Base-by-base conservation (phyloP, 129 eudicot species). In the Flaveria trinervia region DNA sequence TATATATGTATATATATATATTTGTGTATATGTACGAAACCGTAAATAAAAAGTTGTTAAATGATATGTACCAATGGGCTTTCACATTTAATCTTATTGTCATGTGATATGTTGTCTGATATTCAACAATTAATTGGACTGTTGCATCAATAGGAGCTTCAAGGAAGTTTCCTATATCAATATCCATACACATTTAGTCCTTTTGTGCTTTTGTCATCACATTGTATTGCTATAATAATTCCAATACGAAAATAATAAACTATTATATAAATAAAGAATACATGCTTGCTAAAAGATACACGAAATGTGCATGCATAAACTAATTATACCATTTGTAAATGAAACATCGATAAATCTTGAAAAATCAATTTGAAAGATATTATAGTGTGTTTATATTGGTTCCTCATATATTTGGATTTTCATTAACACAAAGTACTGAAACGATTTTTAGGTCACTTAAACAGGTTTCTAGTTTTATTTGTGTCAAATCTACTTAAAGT, bases 141-240 rank as follows among this genome's bases (percentile, higher is more conserved):
- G 23, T 59, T 70, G 77, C 72, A 70, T 70, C 71, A 18, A 48
- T 20, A 60, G 81, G 33, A 81, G 70, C 73, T 80, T 52, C 79
- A 65, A 73, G 68, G 79, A 80, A 80, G 60, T 12, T 80, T 80
- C 83, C 66, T 36, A 72, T 50, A 64, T 76, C 73, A 17, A 48
- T 50, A 23, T 52, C 43, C 65, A 52, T 54, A 66, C 23, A 23
- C 57, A 73, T 54, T 15, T 73, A 22, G 43, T 51, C 28, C 22
- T 17, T 39, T 17, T 66, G 15, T 50, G 46, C 25, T 51, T 65
- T 39, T 51, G 66, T 28, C 65, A 67, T 30, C 16, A 16, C 18
- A 54, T 51, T 51, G 4, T 51, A 49, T 65, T 62, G 9, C n/a
- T 61, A 62, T 7, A 36, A 76, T 45, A 65, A 3, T 15, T 61